Evolutionary conservation across 2,329 filamentous ascomycete genomes (phyloP), one percentile per base, ranked within the genome.

Genomic region (Dothideomycetes sp.): DNA sequence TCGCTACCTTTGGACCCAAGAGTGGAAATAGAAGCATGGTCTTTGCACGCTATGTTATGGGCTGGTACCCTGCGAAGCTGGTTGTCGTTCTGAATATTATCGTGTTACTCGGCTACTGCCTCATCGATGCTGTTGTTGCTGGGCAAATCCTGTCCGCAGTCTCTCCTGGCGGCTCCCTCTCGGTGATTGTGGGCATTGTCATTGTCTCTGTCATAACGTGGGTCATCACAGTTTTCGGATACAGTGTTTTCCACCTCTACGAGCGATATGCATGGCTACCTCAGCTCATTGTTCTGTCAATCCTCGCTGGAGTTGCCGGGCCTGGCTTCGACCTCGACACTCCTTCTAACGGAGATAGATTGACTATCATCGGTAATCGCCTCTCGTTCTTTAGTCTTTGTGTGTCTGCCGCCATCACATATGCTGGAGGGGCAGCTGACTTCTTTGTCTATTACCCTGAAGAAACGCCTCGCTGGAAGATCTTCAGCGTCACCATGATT

Each of bases 321-420:
- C 66, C 69, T 2, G 65, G 72, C 12, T 82, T 80, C 51, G 74
- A 82, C 48, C 58, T 71, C 1, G 57, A 63, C 2, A 67, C 69
- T 1, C 57, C 64, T 3, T 76, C 71, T 2, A 56, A 59, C 1
- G 75, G 71, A n/a, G 64, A 73, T 32, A 7, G 33, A 2, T 58
- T 65, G 30, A 75, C 73, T 2, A 52, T 78, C 6, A 61, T 64
- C 11, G 78, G 74, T 16, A 73, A 74, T 45, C 64, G 73, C 3
- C 62, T 85, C 22, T 80, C 77, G 4, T 86, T 83, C 59, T 81
- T 86, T 58, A 80, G 75, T 9, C 64, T 85, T 33, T 82, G 75
- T 48, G 64, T 82, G 10, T 77, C 78, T 16, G 73, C 74, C 2
- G 74, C 75, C 6, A 71, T 81, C 39, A 79, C 76, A 1, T 84